Percentiles rank a stretch among this genome's conserved stretches.
Conservation (phyloP, 352 stramenopile species). For the Globisporangium nodosum region DNA sequence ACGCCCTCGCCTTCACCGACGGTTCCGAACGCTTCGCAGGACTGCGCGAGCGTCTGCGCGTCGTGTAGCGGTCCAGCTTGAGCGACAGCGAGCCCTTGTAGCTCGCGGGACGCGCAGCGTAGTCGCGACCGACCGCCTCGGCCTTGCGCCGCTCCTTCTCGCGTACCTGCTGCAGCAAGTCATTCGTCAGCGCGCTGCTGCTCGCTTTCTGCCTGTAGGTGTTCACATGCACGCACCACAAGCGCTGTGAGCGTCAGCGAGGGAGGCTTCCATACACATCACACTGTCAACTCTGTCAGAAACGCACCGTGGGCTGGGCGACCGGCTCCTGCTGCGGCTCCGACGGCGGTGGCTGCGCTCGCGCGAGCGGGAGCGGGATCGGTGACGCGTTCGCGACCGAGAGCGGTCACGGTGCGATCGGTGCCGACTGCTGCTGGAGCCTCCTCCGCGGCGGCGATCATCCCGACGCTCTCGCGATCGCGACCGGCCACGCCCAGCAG, state of each 20-base stretch:
- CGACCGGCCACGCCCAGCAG: constrained; percentile 24
- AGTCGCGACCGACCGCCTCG: constrained; percentile 85
- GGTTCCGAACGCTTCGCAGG: constrained; percentile 54
- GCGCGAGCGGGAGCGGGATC: constrained; percentile 36
- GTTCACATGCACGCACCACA: neutral
- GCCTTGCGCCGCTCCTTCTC: constrained; percentile 89
- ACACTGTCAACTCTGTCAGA: neutral
- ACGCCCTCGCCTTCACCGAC: constrained; percentile 19
- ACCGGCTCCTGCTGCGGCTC: constrained; percentile 15
- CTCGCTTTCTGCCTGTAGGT: constrained; percentile 3
- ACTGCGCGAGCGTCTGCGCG: constrained; percentile 56
- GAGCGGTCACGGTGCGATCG: constrained; percentile 20
- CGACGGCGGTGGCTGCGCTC: constrained; percentile 12
- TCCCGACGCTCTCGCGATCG: constrained; percentile 27
- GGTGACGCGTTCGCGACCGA: constrained; percentile 34
- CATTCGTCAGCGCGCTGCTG: constrained; percentile 37
- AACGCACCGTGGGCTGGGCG: constrained; percentile 12
- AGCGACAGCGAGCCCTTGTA: constrained; percentile 92
- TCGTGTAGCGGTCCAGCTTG: constrained; percentile 88
- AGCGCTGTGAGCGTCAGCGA: constrained; percentile 1
- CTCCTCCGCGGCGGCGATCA: constrained; percentile 18
- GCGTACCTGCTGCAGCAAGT: constrained; percentile 90
- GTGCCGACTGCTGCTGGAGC: constrained; percentile 16
- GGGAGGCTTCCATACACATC: constrained; percentile 9
- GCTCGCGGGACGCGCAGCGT: constrained; percentile 83